Evolutionary conservation across 129 eudicot genomes (phyloP), one percentile per base, ranked within the genome.

Genomic region (Calendula officinalis): DNA sequence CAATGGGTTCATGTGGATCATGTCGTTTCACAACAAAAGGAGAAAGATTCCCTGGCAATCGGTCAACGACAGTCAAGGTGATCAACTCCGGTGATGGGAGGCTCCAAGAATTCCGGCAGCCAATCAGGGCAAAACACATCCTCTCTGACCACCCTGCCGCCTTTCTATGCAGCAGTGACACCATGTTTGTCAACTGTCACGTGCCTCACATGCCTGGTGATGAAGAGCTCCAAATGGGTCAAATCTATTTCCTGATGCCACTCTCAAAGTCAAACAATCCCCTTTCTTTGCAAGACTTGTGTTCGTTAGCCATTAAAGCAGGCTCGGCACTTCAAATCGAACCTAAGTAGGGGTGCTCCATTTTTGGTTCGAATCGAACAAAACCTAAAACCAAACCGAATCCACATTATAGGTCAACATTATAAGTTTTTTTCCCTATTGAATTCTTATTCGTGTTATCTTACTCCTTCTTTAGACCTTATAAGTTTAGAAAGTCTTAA

Each of bases 161-260:
- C 64, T 82, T 82, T 71, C 78, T 89, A 3, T 86, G 87, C 68
- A 75, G 77, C 68, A 75, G 82, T 11, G 96, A 89, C 46, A 32
- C 70, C 78, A 89, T 89, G 90, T 72, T 60, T 44, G 71, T 85
- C 5, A 55, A 70, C 67, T 65, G 84, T 33, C 38, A 11, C 6
- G 73, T 75, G 11, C 86, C 86, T 12, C 86, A 67, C 41, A 48
- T 86, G 39, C 47, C 80, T 7, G 50, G 46, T 2, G 83, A 86
- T 52, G 89, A 90, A 50, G 78, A 77, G 30, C 83, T 90, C 3
- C 84, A 83, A 60, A 69, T 74, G 17, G 97, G 87, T 47, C 87
- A 86, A 57, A 70, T 90, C 16, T 90, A 90, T 62, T 90, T 90
- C 61, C 57, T 83, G 9, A 46, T 90, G 80, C 95, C 97, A 54